A percentile compares a stretch with the other conserved stretches of the same genome.
Conservation (phyloP, 768 basidiomycete species). For the Tephrocybe sp. region DNA sequence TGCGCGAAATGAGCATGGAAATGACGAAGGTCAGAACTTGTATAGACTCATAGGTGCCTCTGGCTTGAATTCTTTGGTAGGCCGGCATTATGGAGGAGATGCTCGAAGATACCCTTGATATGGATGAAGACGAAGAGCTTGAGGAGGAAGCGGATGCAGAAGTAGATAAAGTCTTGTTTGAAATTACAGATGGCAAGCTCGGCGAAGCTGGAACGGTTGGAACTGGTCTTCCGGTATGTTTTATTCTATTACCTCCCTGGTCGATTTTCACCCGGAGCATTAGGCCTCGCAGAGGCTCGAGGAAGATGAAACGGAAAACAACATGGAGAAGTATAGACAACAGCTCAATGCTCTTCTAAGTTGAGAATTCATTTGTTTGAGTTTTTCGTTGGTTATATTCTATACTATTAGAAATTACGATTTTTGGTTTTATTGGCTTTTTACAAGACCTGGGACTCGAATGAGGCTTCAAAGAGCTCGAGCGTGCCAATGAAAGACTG, state of each 20-base stretch:
- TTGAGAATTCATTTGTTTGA: constrained; percentile 20
- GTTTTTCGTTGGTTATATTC: background rate
- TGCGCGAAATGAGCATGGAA: constrained; percentile 99
- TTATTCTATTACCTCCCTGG: constrained; percentile 7
- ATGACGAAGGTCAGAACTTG: constrained; percentile 84
- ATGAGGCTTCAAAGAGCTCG: no score
- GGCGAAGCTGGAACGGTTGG: constrained; percentile 77
- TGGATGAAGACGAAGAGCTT: constrained; percentile 92
- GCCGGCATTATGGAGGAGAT: constrained; percentile 98
- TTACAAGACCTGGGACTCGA: no score
- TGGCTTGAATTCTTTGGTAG: constrained; percentile 35
- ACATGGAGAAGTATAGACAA: constrained; percentile 88
- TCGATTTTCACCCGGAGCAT: constrained; percentile 34
- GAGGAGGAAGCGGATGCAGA: constrained; percentile 97
- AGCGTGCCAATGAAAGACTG: no score
- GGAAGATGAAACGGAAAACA: constrained; percentile 82
- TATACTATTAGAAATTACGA: background rate
- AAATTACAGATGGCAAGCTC: constrained; percentile 94
- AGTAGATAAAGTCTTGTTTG: constrained; percentile 94
- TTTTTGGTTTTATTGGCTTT: background rate
- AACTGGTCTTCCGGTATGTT: constrained; percentile 72
- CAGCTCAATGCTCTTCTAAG: constrained; percentile 88
- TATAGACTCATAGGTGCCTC: background rate
- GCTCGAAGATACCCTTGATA: constrained; percentile 88
- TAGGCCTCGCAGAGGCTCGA: constrained; percentile 49